Percentiles rank a stretch among this genome's conserved stretches.
Evolutionary conservation across 441 rosid genomes (phyloP).

Genomic region (Erodium texanum): DNA sequence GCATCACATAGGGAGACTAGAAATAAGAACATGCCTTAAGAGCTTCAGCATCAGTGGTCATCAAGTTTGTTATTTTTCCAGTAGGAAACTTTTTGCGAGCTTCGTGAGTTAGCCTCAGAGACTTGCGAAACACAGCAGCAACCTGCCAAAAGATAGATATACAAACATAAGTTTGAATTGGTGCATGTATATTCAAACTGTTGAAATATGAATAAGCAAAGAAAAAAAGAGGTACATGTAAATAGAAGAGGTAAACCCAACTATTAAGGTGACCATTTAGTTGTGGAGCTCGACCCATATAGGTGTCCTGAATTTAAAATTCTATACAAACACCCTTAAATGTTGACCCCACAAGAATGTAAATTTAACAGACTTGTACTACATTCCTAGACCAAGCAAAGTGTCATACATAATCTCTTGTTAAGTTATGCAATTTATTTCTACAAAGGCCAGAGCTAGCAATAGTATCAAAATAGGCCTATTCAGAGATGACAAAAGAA

Average conservation of each 20-base stretch:
- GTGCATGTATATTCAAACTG: constrained; percentile 1
- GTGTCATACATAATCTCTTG: not conserved
- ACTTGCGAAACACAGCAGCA: constrained; percentile 96
- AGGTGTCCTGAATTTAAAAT: too few relatives aligned
- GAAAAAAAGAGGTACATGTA: too few relatives aligned
- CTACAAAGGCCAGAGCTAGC: not conserved
- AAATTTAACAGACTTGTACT: not conserved
- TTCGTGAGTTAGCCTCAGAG: constrained; percentile 89
- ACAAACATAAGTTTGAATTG: not conserved
- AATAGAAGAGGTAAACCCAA: too few relatives aligned
- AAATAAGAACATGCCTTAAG: constrained; percentile 60
- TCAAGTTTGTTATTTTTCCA: constrained; percentile 97
- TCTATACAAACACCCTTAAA: not conserved
- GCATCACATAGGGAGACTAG: constrained; percentile 6
- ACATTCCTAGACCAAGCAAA: constrained; percentile 1
- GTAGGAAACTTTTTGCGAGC: constrained; percentile 74
- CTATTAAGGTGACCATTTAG: too few relatives aligned
- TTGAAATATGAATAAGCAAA: too few relatives aligned
- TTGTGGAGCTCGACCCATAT: too few relatives aligned
- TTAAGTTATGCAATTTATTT: constrained; percentile 1
- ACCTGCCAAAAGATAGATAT: constrained; percentile 33
- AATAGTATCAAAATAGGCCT: not conserved
- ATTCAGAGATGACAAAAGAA: too few relatives aligned
- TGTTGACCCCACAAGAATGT: not conserved
- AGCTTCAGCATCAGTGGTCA: constrained; percentile 96